A percentile compares a stretch with the other conserved stretches of the same genome.
Evolutionary conservation across 2,329 filamentous ascomycete species (phyloP).

Genomic region (Botrytis fabae): DNA sequence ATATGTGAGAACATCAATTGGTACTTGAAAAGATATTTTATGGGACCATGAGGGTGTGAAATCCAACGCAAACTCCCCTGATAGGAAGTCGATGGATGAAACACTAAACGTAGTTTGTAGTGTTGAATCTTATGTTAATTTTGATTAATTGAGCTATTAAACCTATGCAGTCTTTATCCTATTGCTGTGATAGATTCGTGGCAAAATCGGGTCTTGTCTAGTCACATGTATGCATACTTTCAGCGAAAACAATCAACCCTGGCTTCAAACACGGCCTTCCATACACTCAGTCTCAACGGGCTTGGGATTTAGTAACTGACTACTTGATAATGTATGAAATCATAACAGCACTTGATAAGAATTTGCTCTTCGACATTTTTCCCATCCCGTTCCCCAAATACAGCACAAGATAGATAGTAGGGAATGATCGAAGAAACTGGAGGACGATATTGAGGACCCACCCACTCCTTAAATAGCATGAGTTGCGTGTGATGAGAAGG

Average conservation of each 20-base stretch:
- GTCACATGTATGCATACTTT: too few relatives aligned
- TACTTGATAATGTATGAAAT: background rate
- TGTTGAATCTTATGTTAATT: background rate
- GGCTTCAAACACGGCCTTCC: too few relatives aligned
- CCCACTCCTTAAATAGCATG: background rate
- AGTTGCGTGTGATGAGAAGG: background rate
- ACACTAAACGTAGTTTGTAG: background rate
- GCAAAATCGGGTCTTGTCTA: background rate
- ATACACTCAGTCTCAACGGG: background rate
- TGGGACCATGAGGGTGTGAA: background rate
- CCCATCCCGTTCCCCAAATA: background rate
- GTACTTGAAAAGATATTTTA: background rate
- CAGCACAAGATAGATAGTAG: background rate
- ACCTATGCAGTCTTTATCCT: background rate
- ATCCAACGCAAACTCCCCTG: fast-evolving
- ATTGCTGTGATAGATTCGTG: background rate
- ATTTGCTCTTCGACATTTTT: background rate
- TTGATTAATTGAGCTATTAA: too few relatives aligned
- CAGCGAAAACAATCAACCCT: too few relatives aligned
- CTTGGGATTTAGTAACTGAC: fast-evolving
- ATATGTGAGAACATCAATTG: background rate
- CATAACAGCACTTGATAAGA: too few relatives aligned
- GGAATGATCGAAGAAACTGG: background rate
- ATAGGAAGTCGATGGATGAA: background rate
- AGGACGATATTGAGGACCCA: background rate